Evolutionary conservation across 345 rosid species (phyloP), one percentile per base, ranked within the genome.

Genomic region (Diplotaxis tenuifolia): DNA sequence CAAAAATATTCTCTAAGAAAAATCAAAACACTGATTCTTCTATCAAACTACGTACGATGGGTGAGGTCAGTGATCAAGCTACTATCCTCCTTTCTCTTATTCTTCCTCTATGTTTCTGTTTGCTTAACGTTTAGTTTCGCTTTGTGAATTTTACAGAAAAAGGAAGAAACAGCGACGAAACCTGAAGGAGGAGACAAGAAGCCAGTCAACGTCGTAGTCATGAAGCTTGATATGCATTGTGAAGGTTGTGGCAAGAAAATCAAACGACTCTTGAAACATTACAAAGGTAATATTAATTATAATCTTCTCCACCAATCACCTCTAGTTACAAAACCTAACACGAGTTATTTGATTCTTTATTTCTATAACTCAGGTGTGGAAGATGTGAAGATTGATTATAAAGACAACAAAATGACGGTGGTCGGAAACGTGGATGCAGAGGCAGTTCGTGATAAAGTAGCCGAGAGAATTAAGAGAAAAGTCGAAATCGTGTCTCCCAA

Each of bases 341-440:
- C 18, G 7, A 14, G 18, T 38, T 49, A 4, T 18, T 3, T 49
- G 22, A 19, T 52, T 52, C 12, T 52, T 20, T 19, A 0, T 5
- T 27, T 22, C n/a, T 64, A 15, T 56, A 62, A 45, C 32, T 20
- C 59, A 95, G 99, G 96, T 34, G 97, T 92, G 34, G 89, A 86
- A 70, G 81, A 77, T 25, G 98, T 84, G 74, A 81, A 79, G 34
- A 77, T 85, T 19, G 99, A 95, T 31, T 28, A 56, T 11, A 83
- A 16, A 32, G 68, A 65, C 14, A 80, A 86, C 74, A 92, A 90
- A 75, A 62, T 95, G 66, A 86, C 94, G 38, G 97, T 92, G 52
- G 75, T 56, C 19, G 99, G 99, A 3, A 82, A 88, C 80, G 87
- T 88, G n/a, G 91, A 95, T 70, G 97, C 99, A 5, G 42, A 42